Percentiles rank a stretch among this genome's conserved stretches.
Conservation (phyloP, 140 eudicot genomes). For the Ambrosia hybrid region DNA sequence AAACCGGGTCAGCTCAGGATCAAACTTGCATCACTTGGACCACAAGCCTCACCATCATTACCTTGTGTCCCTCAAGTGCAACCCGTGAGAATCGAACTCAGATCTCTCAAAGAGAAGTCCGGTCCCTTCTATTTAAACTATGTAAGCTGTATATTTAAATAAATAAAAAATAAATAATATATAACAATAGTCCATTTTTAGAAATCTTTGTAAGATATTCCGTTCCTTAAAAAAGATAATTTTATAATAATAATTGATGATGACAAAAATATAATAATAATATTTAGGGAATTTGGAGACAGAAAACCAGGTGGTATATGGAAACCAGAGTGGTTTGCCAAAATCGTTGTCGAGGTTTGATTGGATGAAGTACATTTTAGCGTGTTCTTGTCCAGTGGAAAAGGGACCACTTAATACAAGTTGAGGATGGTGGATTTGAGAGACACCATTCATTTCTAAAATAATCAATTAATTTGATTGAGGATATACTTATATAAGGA, state of each 20-base stretch:
- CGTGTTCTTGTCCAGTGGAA: not conserved
- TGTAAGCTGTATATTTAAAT: too few species aligned
- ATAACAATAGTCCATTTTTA: conserved; percentile 2
- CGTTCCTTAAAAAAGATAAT: not conserved
- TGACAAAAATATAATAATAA: conserved; percentile 21
- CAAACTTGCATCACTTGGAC: too few species aligned
- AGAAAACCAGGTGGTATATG: conserved; percentile 29
- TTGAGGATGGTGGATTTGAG: not conserved
- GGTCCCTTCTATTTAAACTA: too few species aligned
- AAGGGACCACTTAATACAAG: conserved; percentile 35
- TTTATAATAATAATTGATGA: not conserved
- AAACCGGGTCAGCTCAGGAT: too few species aligned
- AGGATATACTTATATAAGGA: too few species aligned
- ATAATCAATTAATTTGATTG: too few species aligned
- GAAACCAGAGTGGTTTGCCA: conserved; percentile 43
- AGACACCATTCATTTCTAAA: not conserved
- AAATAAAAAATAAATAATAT: too few species aligned
- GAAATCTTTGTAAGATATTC: conserved; percentile 24
- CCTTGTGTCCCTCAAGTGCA: too few species aligned
- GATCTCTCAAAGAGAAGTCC: too few species aligned
- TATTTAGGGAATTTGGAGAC: conserved; percentile 2
- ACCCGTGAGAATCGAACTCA: too few species aligned
- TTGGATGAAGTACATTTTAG: conserved; percentile 27
- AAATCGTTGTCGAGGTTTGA: conserved; percentile 45
- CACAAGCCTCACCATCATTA: too few species aligned